These are phyloP conservation scores for Citeromyces nyonsensis DNA, from an alignment of 805 yeast genomes.

Conservation along the genomic window DNA sequence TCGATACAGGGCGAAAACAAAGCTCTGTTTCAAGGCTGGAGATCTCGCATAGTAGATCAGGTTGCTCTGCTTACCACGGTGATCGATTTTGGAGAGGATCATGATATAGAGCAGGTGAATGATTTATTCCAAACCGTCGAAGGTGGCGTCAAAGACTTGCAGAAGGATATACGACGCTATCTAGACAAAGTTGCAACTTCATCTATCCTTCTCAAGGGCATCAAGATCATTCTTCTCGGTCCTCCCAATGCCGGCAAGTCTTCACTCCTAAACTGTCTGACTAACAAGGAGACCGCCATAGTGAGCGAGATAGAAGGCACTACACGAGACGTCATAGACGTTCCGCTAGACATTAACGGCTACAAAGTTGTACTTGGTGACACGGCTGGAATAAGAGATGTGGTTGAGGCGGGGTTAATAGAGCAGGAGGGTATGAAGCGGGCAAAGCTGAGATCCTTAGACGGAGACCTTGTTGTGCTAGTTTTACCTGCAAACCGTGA, in stretches of 20 bases:
- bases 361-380: slow-evolving; percentile 76
- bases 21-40: slow-evolving; percentile 44
- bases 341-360: slow-evolving; percentile 71
- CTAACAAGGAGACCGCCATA: slow-evolving; percentile 72
- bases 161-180: slow-evolving; percentile 26
- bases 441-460: slow-evolving; percentile 43
- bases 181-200: slow-evolving; percentile 33
- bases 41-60: slow-evolving; percentile 43
- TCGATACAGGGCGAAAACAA: slow-evolving; percentile 62
- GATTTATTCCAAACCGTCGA: slow-evolving; percentile 35
- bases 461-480: slow-evolving; percentile 56
- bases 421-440: slow-evolving; percentile 73
- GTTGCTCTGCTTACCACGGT: slow-evolving; percentile 74
- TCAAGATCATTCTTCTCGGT: slow-evolving; percentile 61
- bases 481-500: slow-evolving; percentile 32
- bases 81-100: slow-evolving; percentile 92
- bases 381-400: slow-evolving; percentile 76
- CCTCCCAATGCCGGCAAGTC: slow-evolving; percentile 97
- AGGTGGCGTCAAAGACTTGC: slow-evolving; percentile 21
- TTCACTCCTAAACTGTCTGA: slow-evolving; percentile 62
- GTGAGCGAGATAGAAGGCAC: slow-evolving; percentile 91
- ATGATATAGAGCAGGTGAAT: slow-evolving; percentile 55
- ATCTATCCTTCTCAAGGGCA: slow-evolving; percentile 56
- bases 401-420: slow-evolving; percentile 31
- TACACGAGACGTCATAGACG: slow-evolving; percentile 77